Percentiles rank a stretch among this genome's conserved stretches.
phyloP scores from a whole-genome alignment of 2,329 filamentous ascomycete species.

The Fusarium haematococcum region DNA sequence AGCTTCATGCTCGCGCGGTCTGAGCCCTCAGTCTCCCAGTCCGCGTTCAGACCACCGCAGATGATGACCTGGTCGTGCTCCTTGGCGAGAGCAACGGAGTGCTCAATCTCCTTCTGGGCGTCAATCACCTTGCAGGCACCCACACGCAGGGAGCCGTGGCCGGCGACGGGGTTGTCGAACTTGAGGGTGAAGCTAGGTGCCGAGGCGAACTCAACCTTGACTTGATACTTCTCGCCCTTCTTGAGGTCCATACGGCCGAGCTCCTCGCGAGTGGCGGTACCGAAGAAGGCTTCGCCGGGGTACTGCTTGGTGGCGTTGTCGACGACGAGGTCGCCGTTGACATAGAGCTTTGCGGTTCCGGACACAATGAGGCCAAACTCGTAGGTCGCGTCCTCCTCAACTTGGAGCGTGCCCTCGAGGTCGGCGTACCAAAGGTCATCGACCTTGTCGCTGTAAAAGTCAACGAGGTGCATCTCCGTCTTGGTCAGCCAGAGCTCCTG shows the following conservation, averaged over 20 bases:
- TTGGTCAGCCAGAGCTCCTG: slow-evolving; percentile 62
- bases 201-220: slow-evolving; percentile 71
- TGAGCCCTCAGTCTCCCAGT: slow-evolving; percentile 84
- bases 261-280: slow-evolving; percentile 73
- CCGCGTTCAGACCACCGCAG: slow-evolving; percentile 80
- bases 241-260: slow-evolving; percentile 68
- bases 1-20: slow-evolving; percentile 85
- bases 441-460: slow-evolving; percentile 65
- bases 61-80: slow-evolving; percentile 82
- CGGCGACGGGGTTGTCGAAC: slow-evolving; percentile 63
- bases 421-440: slow-evolving; percentile 69
- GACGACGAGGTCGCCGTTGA: slow-evolving; percentile 71
- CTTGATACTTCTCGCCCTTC: slow-evolving; percentile 68
- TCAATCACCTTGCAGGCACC: slow-evolving; percentile 71
- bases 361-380: slow-evolving; percentile 75
- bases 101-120: slow-evolving; percentile 68
- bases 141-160: slow-evolving; percentile 71
- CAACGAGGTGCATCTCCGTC: slow-evolving; percentile 62
- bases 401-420: slow-evolving; percentile 69
- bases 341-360: slow-evolving; percentile 73
- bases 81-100: slow-evolving; percentile 75
- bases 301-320: slow-evolving; percentile 74
- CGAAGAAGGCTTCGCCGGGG: slow-evolving; percentile 74
- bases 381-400: slow-evolving; percentile 70
- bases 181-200: slow-evolving; percentile 68